A percentile compares a stretch with the other conserved stretches of the same genome.
These are phyloP conservation scores for Fusarium cyanostomum DNA, from an alignment of 2,329 filamentous ascomycete species.

Conservation along the genomic window DNA sequence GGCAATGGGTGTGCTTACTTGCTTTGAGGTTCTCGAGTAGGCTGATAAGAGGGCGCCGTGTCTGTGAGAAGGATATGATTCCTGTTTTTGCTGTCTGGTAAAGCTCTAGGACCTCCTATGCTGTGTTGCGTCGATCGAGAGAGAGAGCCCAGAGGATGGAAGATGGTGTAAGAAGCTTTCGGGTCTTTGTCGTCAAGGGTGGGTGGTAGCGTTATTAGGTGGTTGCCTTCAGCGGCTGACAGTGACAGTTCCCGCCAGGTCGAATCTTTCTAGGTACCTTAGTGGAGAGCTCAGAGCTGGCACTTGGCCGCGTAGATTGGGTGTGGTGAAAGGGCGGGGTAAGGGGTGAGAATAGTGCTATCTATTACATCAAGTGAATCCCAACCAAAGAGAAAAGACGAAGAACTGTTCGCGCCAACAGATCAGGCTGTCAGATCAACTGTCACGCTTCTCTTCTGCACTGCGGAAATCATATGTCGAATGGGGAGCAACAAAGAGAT, in stretches of 20 bases:
- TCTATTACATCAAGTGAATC: slow-evolving; percentile 29
- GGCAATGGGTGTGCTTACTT: background rate
- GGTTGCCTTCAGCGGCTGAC: slow-evolving; percentile 5
- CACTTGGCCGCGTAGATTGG: slow-evolving; percentile 13
- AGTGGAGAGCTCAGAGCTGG: slow-evolving; percentile 18
- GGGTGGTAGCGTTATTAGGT: slow-evolving; percentile 9
- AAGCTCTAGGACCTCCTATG: too few relatives aligned
- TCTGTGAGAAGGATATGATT: too few relatives aligned
- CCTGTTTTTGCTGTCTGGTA: too few relatives aligned
- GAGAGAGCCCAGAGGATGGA: too few relatives aligned
- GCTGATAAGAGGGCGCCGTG: background rate
- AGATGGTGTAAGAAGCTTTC: background rate
- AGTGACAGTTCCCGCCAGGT: slow-evolving; percentile 6
- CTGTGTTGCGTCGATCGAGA: too few relatives aligned
- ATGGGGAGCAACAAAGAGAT: background rate
- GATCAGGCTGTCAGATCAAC: background rate
- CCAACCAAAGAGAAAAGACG: background rate
- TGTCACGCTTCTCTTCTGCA: background rate
- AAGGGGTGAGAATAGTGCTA: slow-evolving; percentile 38
- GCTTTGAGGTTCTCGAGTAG: background rate
- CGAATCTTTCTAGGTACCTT: slow-evolving; percentile 28
- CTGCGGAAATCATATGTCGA: background rate
- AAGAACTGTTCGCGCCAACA: background rate
- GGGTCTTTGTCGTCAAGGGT: background rate
- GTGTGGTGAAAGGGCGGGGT: slow-evolving; percentile 40